A percentile compares a stretch with the other conserved stretches of the same genome.
These are phyloP conservation scores for Mycena galericulata DNA, from an alignment of 768 basidiomycete species.

Conservation along the genomic window DNA sequence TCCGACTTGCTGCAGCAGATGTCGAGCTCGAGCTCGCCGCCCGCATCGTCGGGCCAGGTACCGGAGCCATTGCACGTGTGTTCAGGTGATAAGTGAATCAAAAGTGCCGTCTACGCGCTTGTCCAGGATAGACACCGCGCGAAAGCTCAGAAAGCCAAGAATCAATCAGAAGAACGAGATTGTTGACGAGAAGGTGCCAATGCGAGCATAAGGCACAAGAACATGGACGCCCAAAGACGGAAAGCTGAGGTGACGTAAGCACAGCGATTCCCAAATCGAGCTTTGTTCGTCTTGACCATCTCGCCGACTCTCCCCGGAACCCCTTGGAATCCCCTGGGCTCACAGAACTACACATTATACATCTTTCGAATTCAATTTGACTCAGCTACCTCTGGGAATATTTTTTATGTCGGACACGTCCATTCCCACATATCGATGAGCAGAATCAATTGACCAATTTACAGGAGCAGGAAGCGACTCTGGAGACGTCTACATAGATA, in stretches of 20 bases:
- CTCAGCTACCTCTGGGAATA: too few relatives aligned
- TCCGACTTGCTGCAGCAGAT: constrained; percentile 10
- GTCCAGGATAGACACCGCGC: not conserved
- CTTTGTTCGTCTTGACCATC: too few relatives aligned
- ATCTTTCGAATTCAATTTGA: too few relatives aligned
- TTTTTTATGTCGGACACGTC: too few relatives aligned
- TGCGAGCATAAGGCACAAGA: constrained; percentile 14
- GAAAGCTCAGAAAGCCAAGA: not conserved
- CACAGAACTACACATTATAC: too few relatives aligned
- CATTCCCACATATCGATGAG: too few relatives aligned
- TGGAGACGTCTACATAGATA: too few relatives aligned
- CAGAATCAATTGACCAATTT: too few relatives aligned
- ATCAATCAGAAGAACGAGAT: constrained; percentile 9
- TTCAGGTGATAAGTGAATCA: not conserved
- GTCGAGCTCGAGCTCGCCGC: constrained; percentile 29
- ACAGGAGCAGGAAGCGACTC: too few relatives aligned
- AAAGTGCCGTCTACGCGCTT: not conserved
- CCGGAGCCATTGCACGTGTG: constrained; percentile 6
- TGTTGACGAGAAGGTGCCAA: not conserved
- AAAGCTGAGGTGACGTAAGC: not conserved
- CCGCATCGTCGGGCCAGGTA: constrained; percentile 19
- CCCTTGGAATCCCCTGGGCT: too few relatives aligned
- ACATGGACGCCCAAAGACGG: constrained; percentile 21
- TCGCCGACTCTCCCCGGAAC: too few relatives aligned
- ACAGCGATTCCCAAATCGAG: too few relatives aligned